A percentile compares a stretch with the other conserved stretches of the same genome.
Evolutionary conservation across 345 rosid species (phyloP).

Genomic region (Excoecaria cochinchinensis): DNA sequence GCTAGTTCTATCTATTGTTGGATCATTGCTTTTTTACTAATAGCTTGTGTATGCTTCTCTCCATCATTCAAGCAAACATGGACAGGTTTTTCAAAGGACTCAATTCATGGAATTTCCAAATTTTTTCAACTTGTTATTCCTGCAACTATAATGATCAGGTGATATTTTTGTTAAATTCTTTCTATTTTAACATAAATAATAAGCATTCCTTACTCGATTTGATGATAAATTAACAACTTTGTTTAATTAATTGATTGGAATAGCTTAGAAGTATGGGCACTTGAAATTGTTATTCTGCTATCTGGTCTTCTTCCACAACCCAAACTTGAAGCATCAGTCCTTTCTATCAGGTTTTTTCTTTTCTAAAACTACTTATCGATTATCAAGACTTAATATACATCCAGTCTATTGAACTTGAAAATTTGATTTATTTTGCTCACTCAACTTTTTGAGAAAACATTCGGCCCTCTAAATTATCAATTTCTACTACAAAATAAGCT

Average conservation of each 20-base stretch:
- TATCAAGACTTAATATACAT: too few relatives aligned
- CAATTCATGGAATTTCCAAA: constrained; percentile 17
- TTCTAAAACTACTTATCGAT: too few relatives aligned
- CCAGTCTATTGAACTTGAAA: too few relatives aligned
- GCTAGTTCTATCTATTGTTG: constrained; percentile 41
- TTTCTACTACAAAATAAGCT: too few relatives aligned
- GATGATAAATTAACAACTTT: too few relatives aligned
- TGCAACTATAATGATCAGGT: constrained; percentile 48
- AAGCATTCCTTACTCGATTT: too few relatives aligned
- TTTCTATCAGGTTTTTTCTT: constrained; percentile 36
- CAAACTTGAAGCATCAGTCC: constrained; percentile 39
- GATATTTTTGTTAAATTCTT: too few relatives aligned
- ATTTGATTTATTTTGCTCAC: too few relatives aligned
- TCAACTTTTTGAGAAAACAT: too few relatives aligned
- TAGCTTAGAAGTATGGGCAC: constrained; percentile 50
- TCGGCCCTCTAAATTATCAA: too few relatives aligned
- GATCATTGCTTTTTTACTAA: constrained; percentile 30
- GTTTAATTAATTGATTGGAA: too few relatives aligned
- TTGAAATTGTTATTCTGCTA: constrained; percentile 35
- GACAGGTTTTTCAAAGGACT: constrained; percentile 38
- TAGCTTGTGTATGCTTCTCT: constrained; percentile 31
- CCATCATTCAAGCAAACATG: constrained; percentile 37
- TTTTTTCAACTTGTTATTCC: constrained; percentile 41
- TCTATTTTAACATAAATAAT: too few relatives aligned
- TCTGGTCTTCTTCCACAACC: constrained; percentile 54